Conservation (phyloP, 2,329 filamentous ascomycete genomes). For the Sporothrix brunneoviolacea region DNA sequence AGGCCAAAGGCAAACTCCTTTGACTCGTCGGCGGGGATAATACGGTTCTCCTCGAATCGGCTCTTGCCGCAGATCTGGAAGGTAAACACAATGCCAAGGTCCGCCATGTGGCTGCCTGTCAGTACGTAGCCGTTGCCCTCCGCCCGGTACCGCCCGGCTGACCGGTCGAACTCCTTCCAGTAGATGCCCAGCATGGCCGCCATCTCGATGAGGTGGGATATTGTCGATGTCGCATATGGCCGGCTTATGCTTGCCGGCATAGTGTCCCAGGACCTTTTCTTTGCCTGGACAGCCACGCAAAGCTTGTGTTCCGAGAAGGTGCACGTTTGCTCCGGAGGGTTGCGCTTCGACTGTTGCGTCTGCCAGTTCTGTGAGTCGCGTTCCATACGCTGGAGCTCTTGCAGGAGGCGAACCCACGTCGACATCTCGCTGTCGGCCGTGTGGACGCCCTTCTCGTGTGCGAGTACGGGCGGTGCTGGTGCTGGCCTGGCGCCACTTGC, state of each 20-base stretch:
- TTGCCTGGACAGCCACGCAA: slow-evolving; percentile 38
- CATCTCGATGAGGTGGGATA: slow-evolving; percentile 49
- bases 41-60: slow-evolving; percentile 41
- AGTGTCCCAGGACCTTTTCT: slow-evolving; percentile 44
- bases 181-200: slow-evolving; percentile 48
- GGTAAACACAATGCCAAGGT: slow-evolving; percentile 48
- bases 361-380: slow-evolving; percentile 42
- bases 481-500: too few species aligned
- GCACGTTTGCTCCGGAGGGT: slow-evolving; percentile 15
- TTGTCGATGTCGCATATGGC: slow-evolving; percentile 48
- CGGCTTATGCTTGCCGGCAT: slow-evolving; percentile 42
- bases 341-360: slow-evolving; percentile 21
- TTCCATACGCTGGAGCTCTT: slow-evolving; percentile 45
- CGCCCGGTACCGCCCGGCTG: slow-evolving; percentile 43
- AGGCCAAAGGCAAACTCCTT: slow-evolving; percentile 51
- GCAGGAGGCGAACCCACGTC: slow-evolving; percentile 47
- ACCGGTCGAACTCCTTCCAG: slow-evolving; percentile 53
- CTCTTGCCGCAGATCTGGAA: slow-evolving; percentile 46
- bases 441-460: slow-evolving; percentile 34
- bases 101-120: slow-evolving; percentile 37
- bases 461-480: too few species aligned
- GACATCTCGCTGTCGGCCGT: slow-evolving; percentile 52
- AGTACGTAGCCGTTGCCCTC: slow-evolving; percentile 50
- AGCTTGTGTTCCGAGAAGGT: slow-evolving; percentile 32
- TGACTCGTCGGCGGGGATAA: slow-evolving; percentile 46